phyloP scores from a whole-genome alignment of 148 eudicot species.

The Rhododendron williamsianum region DNA sequence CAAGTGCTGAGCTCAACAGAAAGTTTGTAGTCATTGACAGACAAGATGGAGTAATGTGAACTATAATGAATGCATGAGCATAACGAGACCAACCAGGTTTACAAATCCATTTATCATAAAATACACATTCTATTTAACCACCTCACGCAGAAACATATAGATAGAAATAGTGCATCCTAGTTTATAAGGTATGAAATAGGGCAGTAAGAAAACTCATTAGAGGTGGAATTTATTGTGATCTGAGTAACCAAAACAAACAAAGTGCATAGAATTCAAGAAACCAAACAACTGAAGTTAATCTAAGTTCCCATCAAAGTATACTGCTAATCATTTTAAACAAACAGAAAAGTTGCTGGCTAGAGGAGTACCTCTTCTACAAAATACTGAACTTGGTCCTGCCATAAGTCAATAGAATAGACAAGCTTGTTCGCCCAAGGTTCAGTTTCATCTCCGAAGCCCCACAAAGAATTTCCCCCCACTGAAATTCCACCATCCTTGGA shows the following conservation, averaged over 20 bases:
- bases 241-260: not conserved
- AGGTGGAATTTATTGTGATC: not conserved
- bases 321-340: not conserved
- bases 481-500: constrained; percentile 17
- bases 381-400: constrained; percentile 82
- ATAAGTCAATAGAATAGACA: constrained; percentile 86
- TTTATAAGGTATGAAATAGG: not conserved
- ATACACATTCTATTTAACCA: not conserved
- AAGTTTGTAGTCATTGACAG: not conserved
- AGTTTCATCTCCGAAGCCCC: constrained; percentile 87
- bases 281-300: not conserved
- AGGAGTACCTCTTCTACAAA: constrained; percentile 74
- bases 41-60: not conserved
- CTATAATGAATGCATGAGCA: not conserved
- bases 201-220: not conserved
- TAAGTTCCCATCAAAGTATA: not conserved
- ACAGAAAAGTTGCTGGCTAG: not conserved
- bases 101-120: not conserved
- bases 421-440: constrained; percentile 88
- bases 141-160: not conserved
- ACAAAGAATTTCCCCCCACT: constrained; percentile 25
- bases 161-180: not conserved
- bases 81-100: not conserved
- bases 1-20: not conserved
- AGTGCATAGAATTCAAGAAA: not conserved